These are phyloP conservation scores for Cryptococcus sp. DNA, from an alignment of 1,284 basidiomycete species.

Conservation along the genomic window DNA sequence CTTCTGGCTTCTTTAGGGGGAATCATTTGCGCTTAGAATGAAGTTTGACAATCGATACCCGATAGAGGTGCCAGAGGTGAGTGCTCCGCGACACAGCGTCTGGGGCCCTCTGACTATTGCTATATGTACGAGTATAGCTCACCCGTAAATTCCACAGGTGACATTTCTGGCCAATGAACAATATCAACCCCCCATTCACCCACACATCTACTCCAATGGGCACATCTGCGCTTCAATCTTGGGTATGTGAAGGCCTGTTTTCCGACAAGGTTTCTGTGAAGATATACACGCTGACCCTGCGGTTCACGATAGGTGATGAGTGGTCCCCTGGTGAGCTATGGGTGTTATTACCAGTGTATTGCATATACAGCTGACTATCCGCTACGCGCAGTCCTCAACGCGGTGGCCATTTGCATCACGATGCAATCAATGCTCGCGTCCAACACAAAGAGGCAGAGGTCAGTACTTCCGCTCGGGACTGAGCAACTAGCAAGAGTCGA, in stretches of 20 bases:
- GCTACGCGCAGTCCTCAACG: constrained; percentile 42
- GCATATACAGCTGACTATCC: constrained; percentile 1
- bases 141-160: constrained; percentile 28
- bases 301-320: constrained; percentile 32
- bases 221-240: constrained; percentile 51
- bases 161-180: constrained; percentile 40
- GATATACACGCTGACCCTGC: background rate
- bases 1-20: constrained; percentile 34
- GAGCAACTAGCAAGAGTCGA: background rate
- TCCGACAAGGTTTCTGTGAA: background rate
- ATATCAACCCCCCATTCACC: constrained; percentile 47
- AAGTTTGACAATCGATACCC: constrained; percentile 46
- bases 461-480: too few species aligned
- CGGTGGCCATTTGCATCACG: constrained; percentile 48
- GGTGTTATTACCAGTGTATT: background rate
- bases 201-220: constrained; percentile 50
- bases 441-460: constrained; percentile 47
- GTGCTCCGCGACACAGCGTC: background rate
- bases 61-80: constrained; percentile 46
- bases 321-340: constrained; percentile 42
- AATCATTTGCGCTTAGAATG: constrained; percentile 42
- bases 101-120: background rate
- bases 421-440: constrained; percentile 53
- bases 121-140: background rate
- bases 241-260: constrained; percentile 20